Base-by-base conservation (phyloP, 345 rosid genomes). In the Lepidium aucheri region DNA sequence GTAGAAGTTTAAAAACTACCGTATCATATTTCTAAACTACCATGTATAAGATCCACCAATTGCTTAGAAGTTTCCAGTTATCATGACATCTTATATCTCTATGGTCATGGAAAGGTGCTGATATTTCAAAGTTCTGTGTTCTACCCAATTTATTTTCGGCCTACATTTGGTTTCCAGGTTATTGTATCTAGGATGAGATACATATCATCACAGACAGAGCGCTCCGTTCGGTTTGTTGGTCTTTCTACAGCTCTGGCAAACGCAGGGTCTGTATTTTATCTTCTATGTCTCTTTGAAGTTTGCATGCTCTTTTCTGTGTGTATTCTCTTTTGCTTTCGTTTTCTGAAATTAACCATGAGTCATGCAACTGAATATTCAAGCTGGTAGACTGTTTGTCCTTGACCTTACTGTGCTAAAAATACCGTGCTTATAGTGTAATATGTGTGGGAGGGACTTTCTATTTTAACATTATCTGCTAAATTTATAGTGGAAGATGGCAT, bases 121-220 rank as follows among this genome's bases (percentile, higher is more conserved):
- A 65, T 63, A 18, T 49, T 65, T 18, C 34, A 24, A 41, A 26
- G 15, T 47, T 38, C 9, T 63, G 39, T 52, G 24, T 12, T 41
- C 58, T 13, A 22, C 41, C 16, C 15, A 6, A 5, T 53, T 69
- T 44, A 32, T 57, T 53, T 70, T 56, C 30, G 42, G 41, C 6
- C 30, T 42, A 60, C 63, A 53, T 52, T 61, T 44, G 60, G 16
- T 74, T 51, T 76, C 34, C 74, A 93, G 98, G 98, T 93, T 56
- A 93, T 93, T 80, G 98, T 93, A 67, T 93, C 98, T 47, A 90
- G 98, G 73, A 93, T 93, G 98, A 85, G 98, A 77, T 93, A 93
- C 65, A 90, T 93, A 77, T 90, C 98, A 54, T 93, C 98, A n/a
- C 97, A 90, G 82, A 93, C 98, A 59, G 97, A 93, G 58, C 96